Base-by-base conservation (phyloP, 78 protist species). In the Salpingoeca rosetta region DNA sequence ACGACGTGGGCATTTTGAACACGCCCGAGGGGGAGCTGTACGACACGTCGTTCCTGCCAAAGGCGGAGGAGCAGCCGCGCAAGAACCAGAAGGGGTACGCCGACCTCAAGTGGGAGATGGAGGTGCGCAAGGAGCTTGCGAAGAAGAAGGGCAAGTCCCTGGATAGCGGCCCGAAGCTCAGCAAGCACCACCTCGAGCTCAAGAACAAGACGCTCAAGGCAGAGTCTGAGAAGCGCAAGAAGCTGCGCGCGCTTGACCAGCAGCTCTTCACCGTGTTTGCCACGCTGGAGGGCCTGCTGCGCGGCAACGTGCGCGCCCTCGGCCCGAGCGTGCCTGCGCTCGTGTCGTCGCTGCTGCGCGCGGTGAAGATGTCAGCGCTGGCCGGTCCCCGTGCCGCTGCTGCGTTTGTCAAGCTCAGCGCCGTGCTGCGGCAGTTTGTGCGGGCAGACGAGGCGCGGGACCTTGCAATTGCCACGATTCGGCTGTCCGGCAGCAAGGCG, bases 41-140 rank as follows among this genome's bases (percentile, higher is more conserved):
- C 22, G 77, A 73, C 28, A 35, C 77, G 12, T 35, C 40, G 10
- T 24, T 35, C 77, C 12, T 73, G 40, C 65, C 65, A 7, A 51
- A 51, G 65, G 31, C 7, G 65, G 31, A 51, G 17, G 65, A 51
- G 17, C 31, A 51, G 65, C 65, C 17, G 7, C 65, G 65, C 65
- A 51, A 51, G 65, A 35, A 73, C 28, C 37, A 24, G 7, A 10
- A 3, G 12, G 77, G 28, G 37, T 76, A 40, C 81, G 81, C 17
- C 31, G 81, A 76, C 81, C n/a, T 40, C 45, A 24, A 40, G 42
- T 81, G 84, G 84, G 84, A 81, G 31, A n/a, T 22, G 41, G n/a
- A 81, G 76, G 75, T 81, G 41, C 73, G 75, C 41, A 38, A 10
- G 40, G 84, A 81, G 75, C 26, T 81, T 2, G 84, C 51, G 31